Evolutionary conservation across 768 basidiomycete species (phyloP).

Genomic region (Lentinula lateritia): DNA sequence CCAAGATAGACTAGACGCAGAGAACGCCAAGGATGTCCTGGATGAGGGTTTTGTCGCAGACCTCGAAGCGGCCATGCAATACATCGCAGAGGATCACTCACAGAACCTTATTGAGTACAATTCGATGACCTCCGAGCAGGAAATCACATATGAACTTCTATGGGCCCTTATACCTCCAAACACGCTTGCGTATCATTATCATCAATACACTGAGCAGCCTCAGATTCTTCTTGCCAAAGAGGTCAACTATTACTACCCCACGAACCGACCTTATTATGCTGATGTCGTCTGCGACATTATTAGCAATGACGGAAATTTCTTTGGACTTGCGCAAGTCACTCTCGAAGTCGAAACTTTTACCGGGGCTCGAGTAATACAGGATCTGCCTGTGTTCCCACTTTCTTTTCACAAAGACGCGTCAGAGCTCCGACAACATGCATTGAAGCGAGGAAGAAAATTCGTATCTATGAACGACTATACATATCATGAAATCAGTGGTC

Average conservation of each 20-base stretch:
- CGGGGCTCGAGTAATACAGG: conserved; percentile 13
- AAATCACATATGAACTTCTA: neutral
- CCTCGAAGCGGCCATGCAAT: conserved; percentile 13
- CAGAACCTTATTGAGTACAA: conserved; percentile 10
- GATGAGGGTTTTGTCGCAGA: conserved; percentile 11
- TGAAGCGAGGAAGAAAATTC: conserved; percentile 11
- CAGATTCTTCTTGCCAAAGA: conserved; percentile 8
- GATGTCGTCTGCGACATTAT: conserved; percentile 11
- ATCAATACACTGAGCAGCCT: conserved; percentile 11
- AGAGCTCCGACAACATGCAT: conserved; percentile 4
- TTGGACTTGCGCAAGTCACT: conserved; percentile 10
- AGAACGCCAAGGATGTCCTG: conserved; percentile 9
- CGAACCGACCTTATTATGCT: neutral
- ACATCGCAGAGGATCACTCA: conserved; percentile 12
- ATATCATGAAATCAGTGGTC: conserved; percentile 13
- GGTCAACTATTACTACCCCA: conserved; percentile 1
- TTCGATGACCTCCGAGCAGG: conserved; percentile 5
- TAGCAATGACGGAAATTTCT: conserved; percentile 12
- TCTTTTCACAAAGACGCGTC: conserved; percentile 6
- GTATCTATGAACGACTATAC: conserved; percentile 3
- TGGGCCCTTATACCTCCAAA: neutral
- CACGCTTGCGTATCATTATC: neutral
- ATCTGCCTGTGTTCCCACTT: conserved; percentile 16
- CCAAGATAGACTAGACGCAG: conserved; percentile 9
- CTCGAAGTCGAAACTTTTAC: conserved; percentile 12